A percentile compares a stretch with the other conserved stretches of the same genome.
phyloP scores from a whole-genome alignment of 768 basidiomycete species.

The Lentinula sp. region DNA sequence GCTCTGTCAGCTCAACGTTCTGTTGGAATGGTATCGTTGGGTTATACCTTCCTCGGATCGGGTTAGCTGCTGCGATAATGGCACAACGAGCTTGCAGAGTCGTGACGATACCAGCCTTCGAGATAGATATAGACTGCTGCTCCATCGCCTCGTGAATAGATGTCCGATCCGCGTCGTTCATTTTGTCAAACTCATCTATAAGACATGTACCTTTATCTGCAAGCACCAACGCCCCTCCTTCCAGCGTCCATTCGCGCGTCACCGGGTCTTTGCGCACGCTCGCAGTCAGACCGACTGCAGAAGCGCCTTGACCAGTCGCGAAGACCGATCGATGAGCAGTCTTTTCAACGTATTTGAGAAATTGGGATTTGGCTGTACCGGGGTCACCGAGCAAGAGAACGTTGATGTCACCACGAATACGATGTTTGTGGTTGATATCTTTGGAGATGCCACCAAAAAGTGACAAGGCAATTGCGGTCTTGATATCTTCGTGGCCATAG shows the following conservation, averaged over 20 bases:
- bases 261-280: constrained; percentile 98
- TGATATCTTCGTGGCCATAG: constrained; percentile 99
- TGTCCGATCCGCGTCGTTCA: constrained; percentile 97
- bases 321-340: constrained; percentile 97
- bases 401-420: constrained; percentile 97
- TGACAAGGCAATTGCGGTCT: constrained; percentile 92
- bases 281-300: constrained; percentile 96
- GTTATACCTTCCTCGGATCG: constrained; percentile 94
- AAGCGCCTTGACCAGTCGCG: constrained; percentile 97
- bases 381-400: constrained; percentile 95
- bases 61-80: constrained; percentile 97
- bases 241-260: constrained; percentile 96
- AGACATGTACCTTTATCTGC: constrained; percentile 97
- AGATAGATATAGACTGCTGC: constrained; percentile 98
- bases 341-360: constrained; percentile 98
- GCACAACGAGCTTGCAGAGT: constrained; percentile 96
- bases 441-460: constrained; percentile 93
- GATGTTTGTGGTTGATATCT: constrained; percentile 94
- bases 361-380: constrained; percentile 98
- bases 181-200: constrained; percentile 99
- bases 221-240: constrained; percentile 96
- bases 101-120: constrained; percentile 99
- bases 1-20: constrained; percentile 97
- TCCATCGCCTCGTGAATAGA: constrained; percentile 99
- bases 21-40: constrained; percentile 98